phyloP scores from a whole-genome alignment of 345 rosid species.

The Litchi chinensis region DNA sequence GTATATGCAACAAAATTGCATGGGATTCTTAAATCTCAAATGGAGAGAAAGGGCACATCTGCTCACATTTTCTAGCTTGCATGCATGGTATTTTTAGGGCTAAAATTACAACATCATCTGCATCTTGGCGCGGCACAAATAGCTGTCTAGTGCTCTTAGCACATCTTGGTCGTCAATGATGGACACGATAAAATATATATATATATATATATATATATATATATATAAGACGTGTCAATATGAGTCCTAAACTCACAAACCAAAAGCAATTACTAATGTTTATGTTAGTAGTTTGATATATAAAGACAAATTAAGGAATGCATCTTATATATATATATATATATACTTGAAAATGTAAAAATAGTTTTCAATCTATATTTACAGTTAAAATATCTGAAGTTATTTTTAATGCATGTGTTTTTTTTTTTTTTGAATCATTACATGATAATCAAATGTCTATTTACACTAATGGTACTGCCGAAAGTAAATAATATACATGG shows the following conservation, averaged over 20 bases:
- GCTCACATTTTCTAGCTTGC: not conserved
- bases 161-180: not conserved
- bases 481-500: too few species aligned
- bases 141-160: not conserved
- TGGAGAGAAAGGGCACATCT: not conserved
- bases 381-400: too few species aligned
- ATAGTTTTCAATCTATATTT: too few species aligned
- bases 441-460: too few species aligned
- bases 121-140: not conserved
- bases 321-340: too few species aligned
- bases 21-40: not conserved
- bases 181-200: not conserved
- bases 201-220: too few species aligned
- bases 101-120: not conserved
- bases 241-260: not conserved
- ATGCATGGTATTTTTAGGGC: not conserved
- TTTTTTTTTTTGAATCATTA: too few species aligned
- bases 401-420: too few species aligned
- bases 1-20: not conserved
- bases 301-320: too few species aligned
- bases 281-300: too few species aligned
- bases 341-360: too few species aligned
- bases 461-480: too few species aligned
- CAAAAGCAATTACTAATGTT: not conserved
- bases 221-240: not conserved